Percentiles rank a stretch among this genome's conserved stretches.
These are phyloP conservation scores for Globisporangium carolinianum DNA, from an alignment of 352 stramenopile species.

Conservation along the genomic window DNA sequence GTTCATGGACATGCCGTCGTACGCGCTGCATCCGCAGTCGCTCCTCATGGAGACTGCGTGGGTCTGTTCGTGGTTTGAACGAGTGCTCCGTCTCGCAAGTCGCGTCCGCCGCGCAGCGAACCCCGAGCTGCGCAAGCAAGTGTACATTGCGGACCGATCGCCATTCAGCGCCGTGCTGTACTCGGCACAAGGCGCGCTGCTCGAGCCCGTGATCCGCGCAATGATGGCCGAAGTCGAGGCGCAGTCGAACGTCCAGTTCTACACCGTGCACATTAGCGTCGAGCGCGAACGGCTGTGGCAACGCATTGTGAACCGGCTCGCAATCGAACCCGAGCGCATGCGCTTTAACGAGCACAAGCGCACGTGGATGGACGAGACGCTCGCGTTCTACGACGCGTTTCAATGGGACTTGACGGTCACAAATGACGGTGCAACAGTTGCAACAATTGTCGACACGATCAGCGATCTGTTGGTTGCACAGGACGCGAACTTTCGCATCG, in stretches of 20 bases:
- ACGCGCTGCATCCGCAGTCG: conserved; percentile 83
- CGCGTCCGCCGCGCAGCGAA: conserved; percentile 35
- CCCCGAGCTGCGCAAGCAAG: conserved; percentile 23
- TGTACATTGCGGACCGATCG: conserved; percentile 83
- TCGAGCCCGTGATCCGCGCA: conserved; percentile 76
- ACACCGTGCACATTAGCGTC: conserved; percentile 78
- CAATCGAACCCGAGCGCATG: conserved; percentile 63
- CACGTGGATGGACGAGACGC: conserved; percentile 79
- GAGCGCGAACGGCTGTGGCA: conserved; percentile 70
- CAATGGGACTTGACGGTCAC: conserved; percentile 66
- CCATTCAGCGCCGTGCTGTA: conserved; percentile 86
- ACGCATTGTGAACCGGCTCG: conserved; percentile 58
- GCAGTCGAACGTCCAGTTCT: conserved; percentile 73
- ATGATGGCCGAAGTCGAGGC: conserved; percentile 80
- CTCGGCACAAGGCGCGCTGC: conserved; percentile 49
- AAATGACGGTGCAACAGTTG: conserved; percentile 56
- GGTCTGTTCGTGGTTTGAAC: conserved; percentile 88
- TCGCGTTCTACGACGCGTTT: conserved; percentile 77
- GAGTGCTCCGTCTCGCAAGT: conserved; percentile 65
- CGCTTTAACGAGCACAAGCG: conserved; percentile 81
- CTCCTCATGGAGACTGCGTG: conserved; percentile 88
- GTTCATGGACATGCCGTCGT: conserved; percentile 85
- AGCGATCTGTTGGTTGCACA: conserved; percentile 33
- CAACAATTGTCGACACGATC: conserved; percentile 49
- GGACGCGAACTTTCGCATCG: conserved; percentile 55